phyloP scores from a whole-genome alignment of 2,329 filamentous ascomycete species.

The Colletotrichum destructivum region DNA sequence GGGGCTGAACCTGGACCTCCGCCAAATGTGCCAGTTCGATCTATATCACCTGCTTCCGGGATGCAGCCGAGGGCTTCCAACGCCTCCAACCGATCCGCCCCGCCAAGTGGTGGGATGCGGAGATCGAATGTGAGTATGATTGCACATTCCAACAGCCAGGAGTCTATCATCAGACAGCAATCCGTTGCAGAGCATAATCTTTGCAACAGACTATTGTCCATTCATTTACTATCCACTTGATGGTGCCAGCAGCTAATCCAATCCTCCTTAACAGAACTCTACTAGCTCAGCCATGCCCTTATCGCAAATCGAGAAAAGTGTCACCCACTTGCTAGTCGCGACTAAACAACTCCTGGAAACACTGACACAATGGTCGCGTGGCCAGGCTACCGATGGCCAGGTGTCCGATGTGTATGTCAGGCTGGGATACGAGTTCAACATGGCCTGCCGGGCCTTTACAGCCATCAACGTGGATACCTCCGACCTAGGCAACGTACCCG shows the following conservation, averaged over 20 bases:
- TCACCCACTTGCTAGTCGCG: constrained; percentile 96
- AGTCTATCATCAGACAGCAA: background rate
- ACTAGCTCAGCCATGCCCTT: constrained; percentile 79
- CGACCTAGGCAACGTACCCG: constrained; percentile 95
- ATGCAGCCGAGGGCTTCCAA: constrained; percentile 76
- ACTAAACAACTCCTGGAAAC: constrained; percentile 99
- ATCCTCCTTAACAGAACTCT: constrained; percentile 42
- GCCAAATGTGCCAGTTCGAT: constrained; percentile 67
- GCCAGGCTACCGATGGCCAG: constrained; percentile 91
- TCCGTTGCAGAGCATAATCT: background rate
- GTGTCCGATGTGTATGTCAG: constrained; percentile 99
- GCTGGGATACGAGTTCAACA: constrained; percentile 98
- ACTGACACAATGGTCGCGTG: constrained; percentile 96
- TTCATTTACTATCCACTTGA: constrained; percentile 5
- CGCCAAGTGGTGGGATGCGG: constrained; percentile 57
- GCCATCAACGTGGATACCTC: constrained; percentile 96
- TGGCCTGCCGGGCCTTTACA: constrained; percentile 96
- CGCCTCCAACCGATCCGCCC: constrained; percentile 74
- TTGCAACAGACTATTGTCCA: background rate
- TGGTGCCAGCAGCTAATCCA: constrained; percentile 24
- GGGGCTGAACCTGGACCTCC: constrained; percentile 73
- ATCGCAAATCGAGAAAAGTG: constrained; percentile 98
- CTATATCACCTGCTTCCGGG: constrained; percentile 72
- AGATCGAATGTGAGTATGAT: constrained; percentile 70
- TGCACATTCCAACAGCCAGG: constrained; percentile 8